A percentile compares a stretch with the other conserved stretches of the same genome.
Evolutionary conservation across 306 rosid species (phyloP).

Genomic region (Quercus variabilis): DNA sequence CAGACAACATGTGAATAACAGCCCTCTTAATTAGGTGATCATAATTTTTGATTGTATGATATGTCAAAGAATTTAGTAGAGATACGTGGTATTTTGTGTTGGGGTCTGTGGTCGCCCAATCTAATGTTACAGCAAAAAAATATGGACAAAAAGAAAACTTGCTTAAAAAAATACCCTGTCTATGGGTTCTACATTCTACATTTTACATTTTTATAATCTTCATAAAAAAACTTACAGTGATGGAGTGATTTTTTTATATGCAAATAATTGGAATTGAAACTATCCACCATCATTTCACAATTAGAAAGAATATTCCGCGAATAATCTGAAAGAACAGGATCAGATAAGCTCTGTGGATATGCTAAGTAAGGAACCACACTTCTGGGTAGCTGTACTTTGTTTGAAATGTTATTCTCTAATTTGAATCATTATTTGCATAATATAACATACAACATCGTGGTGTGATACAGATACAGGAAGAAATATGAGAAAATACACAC

Average conservation of each 20-base stretch:
- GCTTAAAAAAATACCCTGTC: not conserved
- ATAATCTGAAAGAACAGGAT: not conserved
- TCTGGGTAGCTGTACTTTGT: not conserved
- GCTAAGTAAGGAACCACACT: not conserved
- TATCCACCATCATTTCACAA: not conserved
- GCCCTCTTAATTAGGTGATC: not conserved
- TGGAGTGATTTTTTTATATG: not conserved
- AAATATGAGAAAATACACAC: conserved; percentile 54
- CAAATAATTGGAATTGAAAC: not conserved
- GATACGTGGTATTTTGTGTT: not conserved
- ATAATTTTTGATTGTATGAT: not conserved
- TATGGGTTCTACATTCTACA: not conserved
- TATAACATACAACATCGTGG: conserved; percentile 5
- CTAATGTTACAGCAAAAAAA: not conserved
- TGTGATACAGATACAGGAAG: conserved; percentile 66
- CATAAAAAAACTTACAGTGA: not conserved
- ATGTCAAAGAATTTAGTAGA: not conserved
- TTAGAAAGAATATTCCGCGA: not conserved
- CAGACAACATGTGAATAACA: not conserved
- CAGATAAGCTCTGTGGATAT: not conserved
- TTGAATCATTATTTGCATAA: not conserved
- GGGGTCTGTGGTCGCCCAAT: not conserved
- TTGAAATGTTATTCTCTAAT: not conserved
- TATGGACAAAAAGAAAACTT: not conserved
- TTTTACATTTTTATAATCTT: not conserved